These are phyloP conservation scores for Limonomyces culmigenus DNA, from an alignment of 1,284 basidiomycete species.

Conservation along the genomic window DNA sequence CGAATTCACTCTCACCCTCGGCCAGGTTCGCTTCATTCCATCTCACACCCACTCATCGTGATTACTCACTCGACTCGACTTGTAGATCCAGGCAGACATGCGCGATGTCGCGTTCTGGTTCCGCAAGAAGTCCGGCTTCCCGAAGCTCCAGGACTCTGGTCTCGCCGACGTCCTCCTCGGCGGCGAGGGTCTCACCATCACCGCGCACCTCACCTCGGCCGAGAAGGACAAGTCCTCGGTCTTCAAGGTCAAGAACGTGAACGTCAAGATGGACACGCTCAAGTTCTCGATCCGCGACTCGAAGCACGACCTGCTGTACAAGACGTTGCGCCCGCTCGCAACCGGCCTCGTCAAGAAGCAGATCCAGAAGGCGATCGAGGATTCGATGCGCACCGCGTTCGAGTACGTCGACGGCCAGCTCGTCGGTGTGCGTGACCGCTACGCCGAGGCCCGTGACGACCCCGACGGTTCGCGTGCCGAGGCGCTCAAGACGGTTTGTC, in stretches of 20 bases:
- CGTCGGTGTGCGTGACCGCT: constrained; percentile 57
- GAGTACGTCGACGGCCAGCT: constrained; percentile 83
- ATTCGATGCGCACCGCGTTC: constrained; percentile 64
- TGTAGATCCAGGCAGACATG: constrained; percentile 91
- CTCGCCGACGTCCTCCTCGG: constrained; percentile 82
- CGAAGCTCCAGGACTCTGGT: constrained; percentile 78
- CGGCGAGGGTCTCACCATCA: constrained; percentile 54
- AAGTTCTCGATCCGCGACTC: constrained; percentile 85
- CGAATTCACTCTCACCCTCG: constrained; percentile 36
- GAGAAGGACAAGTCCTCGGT: constrained; percentile 51
- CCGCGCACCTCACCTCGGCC: constrained; percentile 46
- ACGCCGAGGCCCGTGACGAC: constrained; percentile 48
- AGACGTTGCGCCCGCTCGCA: constrained; percentile 60
- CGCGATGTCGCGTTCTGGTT: constrained; percentile 85
- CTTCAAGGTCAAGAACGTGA: constrained; percentile 65
- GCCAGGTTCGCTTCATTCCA: no score
- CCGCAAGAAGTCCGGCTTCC: constrained; percentile 60
- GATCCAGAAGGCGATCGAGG: constrained; percentile 70
- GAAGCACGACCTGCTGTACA: constrained; percentile 88
- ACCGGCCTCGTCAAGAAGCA: constrained; percentile 81
- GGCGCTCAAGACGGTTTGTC: constrained; percentile 56
- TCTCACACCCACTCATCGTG: no score
- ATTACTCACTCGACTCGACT: no score
- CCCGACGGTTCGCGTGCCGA: constrained; percentile 35
- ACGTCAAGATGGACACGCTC: constrained; percentile 71